Base-by-base conservation (phyloP, 1,284 basidiomycete genomes). In the Tilletia walkeri region DNA sequence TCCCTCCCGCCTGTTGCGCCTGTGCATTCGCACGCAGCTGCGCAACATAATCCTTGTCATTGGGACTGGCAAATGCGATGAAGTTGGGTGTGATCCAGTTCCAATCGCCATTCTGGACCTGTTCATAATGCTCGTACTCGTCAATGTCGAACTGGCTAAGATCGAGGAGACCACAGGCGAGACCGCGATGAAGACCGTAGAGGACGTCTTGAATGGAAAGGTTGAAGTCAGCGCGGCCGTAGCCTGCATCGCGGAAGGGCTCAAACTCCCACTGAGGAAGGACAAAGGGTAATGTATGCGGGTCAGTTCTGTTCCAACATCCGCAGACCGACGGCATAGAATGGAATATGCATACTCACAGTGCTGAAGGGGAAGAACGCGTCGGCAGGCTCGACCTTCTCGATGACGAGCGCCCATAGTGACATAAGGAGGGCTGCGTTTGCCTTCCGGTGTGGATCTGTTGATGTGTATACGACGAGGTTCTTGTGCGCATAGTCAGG, bases 111-210 rank as follows among this genome's bases (percentile, higher is more conserved):
- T 81, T 75, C 34, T 73, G 71, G 10, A 82, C 81, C 69, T 82
- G 79, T 72, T 83, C 95, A 82, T 94, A 97, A 83, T 88, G 90
- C 84, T 95, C 93, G 81, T 95, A 95, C 75, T 94, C 92, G 75
- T 92, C 91, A 24, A 86, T 73, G 71, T 88, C 86, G 74, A 99
- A 99, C 72, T 92, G 90, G 77, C 92, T 92, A 86, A 99, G 90
- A 81, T 96, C 91, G 80, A 95, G 90, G 1, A 99, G 88, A 0
- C 90, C 90, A 74, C 92, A 89, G 80, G 93, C 89, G 86, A 95
- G 91, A 0, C 95, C 96, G 82, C 96, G 95, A 88, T 92, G 93
- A 67, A 96, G 86, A 18, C 96, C 95, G 89, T 94, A 98, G 9
- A 99, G 87, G 81, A 94, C 93, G 80, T 98, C 79, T 69, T 81